Conservation (phyloP, 352 stramenopile genomes). For the Saprolegnia parasitica region DNA sequence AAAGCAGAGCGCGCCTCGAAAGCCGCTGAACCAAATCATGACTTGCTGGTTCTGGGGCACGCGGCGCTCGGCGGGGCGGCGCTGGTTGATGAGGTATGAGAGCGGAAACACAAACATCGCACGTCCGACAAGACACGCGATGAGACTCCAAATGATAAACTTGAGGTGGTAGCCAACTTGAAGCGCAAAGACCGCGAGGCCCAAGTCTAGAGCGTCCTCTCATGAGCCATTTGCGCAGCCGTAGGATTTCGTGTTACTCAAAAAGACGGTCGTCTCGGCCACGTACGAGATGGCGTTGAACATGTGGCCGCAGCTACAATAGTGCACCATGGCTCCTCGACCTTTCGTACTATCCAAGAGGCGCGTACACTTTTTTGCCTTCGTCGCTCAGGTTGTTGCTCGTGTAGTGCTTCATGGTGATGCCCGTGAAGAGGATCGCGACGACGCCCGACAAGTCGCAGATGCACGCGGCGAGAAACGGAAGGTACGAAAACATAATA, state of each 20-base stretch:
- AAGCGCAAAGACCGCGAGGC: conserved; percentile 62
- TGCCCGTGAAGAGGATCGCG: conserved; percentile 70
- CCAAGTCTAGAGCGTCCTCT: conserved; percentile 44
- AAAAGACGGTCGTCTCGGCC: conserved; percentile 70
- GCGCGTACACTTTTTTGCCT: conserved; percentile 34
- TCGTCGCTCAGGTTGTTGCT: conserved; percentile 38
- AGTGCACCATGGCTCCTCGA: not conserved
- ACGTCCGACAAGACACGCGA: conserved; percentile 51
- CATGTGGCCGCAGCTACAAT: conserved; percentile 35
- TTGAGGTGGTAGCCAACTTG: conserved; percentile 37
- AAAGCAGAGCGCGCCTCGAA: conserved; percentile 80
- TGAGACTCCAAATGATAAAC: conserved; percentile 53
- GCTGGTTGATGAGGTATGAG: conserved; percentile 32
- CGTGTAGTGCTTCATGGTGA: conserved; percentile 43
- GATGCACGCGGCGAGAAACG: conserved; percentile 34
- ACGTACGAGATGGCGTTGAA: conserved; percentile 62
- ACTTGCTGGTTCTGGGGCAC: conserved; percentile 47
- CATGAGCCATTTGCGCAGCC: not conserved
- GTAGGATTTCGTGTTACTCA: conserved; percentile 32
- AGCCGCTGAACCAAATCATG: conserved; percentile 78
- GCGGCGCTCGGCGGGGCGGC: conserved; percentile 19
- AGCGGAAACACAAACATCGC: conserved; percentile 67
- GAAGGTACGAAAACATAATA: conserved; percentile 38
- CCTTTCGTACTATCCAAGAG: too few species aligned
- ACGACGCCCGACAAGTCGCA: conserved; percentile 61